Evolutionary conservation across 805 yeast genomes (phyloP).

Genomic region (Cyberlindnera mrakii): DNA sequence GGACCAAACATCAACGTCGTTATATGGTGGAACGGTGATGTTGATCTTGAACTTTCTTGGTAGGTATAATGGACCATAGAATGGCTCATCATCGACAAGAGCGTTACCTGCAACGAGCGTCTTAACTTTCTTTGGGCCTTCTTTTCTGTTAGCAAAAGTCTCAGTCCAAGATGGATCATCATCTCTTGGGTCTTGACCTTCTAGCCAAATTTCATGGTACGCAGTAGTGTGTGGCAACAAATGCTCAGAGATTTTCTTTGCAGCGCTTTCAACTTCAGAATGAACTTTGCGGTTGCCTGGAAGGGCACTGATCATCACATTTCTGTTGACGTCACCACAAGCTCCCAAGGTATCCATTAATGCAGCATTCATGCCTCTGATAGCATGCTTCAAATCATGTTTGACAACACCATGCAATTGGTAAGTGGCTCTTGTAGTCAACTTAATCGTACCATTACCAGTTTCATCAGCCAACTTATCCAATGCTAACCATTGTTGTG

Average conservation of each 20-base stretch:
- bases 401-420: constrained; percentile 94
- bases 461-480: constrained; percentile 75
- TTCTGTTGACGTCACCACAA: constrained; percentile 97
- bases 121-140: constrained; percentile 77
- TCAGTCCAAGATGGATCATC: constrained; percentile 54
- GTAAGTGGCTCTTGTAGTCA: constrained; percentile 95
- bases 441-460: constrained; percentile 90
- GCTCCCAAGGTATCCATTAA: constrained; percentile 95
- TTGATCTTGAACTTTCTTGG: constrained; percentile 96
- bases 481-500: constrained; percentile 82
- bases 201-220: constrained; percentile 94
- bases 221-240: constrained; percentile 90
- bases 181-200: constrained; percentile 74
- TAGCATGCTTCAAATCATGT: constrained; percentile 81
- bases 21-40: constrained; percentile 91
- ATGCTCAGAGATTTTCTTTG: constrained; percentile 67
- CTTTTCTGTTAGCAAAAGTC: constrained; percentile 57
- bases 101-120: constrained; percentile 84
- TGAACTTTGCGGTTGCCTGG: constrained; percentile 83
- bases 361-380: constrained; percentile 86
- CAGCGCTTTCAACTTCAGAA: constrained; percentile 58
- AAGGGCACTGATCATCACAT: constrained; percentile 87
- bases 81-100: constrained; percentile 75
- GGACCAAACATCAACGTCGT: constrained; percentile 95
- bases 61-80: constrained; percentile 78